Evolutionary conservation across 495 filamentous ascomycete species (phyloP), one percentile per base, ranked within the genome.

Genomic region (Penicillium cosmopolitanum): DNA sequence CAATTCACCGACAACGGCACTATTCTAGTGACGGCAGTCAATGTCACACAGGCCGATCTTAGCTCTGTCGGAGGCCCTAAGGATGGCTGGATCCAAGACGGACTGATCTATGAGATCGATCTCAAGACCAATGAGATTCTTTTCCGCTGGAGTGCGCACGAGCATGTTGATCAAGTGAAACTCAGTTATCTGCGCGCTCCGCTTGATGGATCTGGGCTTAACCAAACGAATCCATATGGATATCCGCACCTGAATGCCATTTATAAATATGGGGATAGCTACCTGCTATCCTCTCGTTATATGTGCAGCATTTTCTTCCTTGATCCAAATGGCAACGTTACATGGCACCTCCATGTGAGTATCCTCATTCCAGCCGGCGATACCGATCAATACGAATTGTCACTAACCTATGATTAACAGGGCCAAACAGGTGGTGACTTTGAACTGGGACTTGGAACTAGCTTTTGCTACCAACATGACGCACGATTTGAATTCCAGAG

Each of bases 11-110:
- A 68, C 15, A 63, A 80, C 23, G 69, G 79, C 51, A 85, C 81
- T 0, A 74, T 82, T 12, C 67, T 85, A 3, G 80, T 83, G n/a
- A 78, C 77, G 11, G 75, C 80, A 11, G 82, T 83, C 44, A 78
- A 84, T 55, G 73, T 75, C 9, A 80, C 78, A 10, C 70, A 67
- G 18, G 67, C 74, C 38, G 76, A 84, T 61, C 54, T 82, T 47
- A 74, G 67, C 2, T 62, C 73, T 5, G 68, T 79, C 51, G 80
- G 78, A 12, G 79, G 73, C 2, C 72, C 72, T 1, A 57, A 59
- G 7, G 66, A 80, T 55, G 81, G 82, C 43, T 83, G 79, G 78
- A 74, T 84, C 21, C 73, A 77, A 18, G 78, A 84, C 63, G 69
- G 76, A 28, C 72, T 81, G 10, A 60, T 83, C 33, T 80, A 81